Evolutionary conservation across 2,329 filamentous ascomycete genomes (phyloP).

Genomic region (Alternaria sp.): DNA sequence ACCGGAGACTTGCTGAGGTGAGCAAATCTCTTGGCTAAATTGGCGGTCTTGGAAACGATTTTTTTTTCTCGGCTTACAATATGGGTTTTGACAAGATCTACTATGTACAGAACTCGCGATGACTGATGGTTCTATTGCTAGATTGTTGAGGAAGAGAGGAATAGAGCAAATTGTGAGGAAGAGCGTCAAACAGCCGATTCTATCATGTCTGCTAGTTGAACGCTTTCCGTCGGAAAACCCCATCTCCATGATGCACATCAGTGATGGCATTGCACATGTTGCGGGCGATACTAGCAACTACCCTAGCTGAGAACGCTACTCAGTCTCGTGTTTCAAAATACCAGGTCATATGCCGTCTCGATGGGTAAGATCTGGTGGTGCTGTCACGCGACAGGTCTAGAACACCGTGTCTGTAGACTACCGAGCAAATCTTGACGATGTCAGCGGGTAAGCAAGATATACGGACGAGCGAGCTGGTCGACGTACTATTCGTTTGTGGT

Average conservation of each 20-base stretch:
- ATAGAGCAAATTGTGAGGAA: neutral
- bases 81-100: too few species aligned
- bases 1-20: neutral
- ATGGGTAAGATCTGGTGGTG: neutral
- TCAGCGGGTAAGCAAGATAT: too few species aligned
- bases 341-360: neutral
- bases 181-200: neutral
- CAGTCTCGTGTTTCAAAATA: neutral
- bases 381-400: neutral
- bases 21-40: too few species aligned
- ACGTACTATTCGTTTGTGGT: too few species aligned
- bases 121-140: neutral
- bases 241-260: neutral
- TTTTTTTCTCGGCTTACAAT: too few species aligned
- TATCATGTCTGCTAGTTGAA: neutral
- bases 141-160: neutral
- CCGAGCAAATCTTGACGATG: too few species aligned
- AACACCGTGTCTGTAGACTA: neutral
- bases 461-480: too few species aligned
- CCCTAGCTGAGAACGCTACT: neutral
- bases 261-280: neutral
- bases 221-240: neutral
- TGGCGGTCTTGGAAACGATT: too few species aligned
- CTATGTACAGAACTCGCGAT: neutral
- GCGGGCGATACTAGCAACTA: neutral